Percentiles rank a stretch among this genome's conserved stretches.
phyloP scores from a whole-genome alignment of 768 basidiomycete genomes.

The Amanita pseudoporphyria region DNA sequence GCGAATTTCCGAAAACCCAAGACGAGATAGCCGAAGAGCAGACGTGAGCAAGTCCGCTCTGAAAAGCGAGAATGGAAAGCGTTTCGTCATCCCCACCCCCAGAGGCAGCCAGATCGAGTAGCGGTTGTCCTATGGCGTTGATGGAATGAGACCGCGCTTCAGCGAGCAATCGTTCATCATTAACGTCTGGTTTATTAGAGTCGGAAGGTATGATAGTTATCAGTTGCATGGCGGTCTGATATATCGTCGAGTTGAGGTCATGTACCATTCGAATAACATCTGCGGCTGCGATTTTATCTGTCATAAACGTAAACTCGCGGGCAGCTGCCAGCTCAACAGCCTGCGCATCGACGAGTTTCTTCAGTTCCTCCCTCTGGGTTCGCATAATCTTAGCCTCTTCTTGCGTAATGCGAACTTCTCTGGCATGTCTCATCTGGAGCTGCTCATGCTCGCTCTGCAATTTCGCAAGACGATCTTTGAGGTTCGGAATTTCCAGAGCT shows the following conservation, averaged over 20 bases:
- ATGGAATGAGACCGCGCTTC: background rate
- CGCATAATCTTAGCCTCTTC: background rate
- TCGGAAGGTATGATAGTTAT: background rate
- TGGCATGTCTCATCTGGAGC: background rate
- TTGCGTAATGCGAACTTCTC: background rate
- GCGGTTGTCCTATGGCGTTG: background rate
- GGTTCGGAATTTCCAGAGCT: background rate
- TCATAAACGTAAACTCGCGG: constrained; percentile 1
- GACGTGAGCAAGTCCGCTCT: background rate
- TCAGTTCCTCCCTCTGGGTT: background rate
- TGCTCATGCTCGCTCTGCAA: background rate
- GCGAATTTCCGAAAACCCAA: background rate
- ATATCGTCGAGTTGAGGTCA: background rate
- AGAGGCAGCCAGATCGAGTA: background rate
- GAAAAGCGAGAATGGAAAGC: background rate
- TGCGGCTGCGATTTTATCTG: background rate
- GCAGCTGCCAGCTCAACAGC: background rate
- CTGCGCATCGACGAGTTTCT: background rate
- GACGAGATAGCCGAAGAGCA: background rate
- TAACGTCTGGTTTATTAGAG: background rate
- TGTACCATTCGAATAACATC: background rate
- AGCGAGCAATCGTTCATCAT: background rate
- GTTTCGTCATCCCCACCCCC: background rate
- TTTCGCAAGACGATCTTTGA: background rate
- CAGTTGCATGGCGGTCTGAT: background rate